Evolutionary conservation across 1,284 basidiomycete species (phyloP).

Genomic region (Cronartium ribicola): DNA sequence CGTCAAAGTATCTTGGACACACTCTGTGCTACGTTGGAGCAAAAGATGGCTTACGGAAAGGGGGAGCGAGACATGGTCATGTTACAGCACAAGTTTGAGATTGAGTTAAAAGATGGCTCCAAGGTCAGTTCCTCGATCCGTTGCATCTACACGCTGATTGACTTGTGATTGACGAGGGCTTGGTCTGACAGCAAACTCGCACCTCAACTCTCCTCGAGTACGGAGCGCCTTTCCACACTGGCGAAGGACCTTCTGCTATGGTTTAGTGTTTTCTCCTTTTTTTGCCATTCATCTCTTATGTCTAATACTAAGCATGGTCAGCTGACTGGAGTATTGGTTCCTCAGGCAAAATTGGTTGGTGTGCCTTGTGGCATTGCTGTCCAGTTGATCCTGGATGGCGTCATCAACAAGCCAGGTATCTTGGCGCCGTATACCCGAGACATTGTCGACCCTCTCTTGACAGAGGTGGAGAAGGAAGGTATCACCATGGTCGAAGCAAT

Average conservation of each 20-base stretch:
- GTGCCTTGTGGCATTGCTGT: constrained; percentile 90
- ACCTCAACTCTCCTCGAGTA: constrained; percentile 91
- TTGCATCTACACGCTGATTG: constrained; percentile 36
- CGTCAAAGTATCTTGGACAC: constrained; percentile 85
- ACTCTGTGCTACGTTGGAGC: constrained; percentile 83
- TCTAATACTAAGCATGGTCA: not conserved
- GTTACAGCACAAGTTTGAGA: constrained; percentile 93
- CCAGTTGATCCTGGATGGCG: constrained; percentile 57
- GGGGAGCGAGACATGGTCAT: constrained; percentile 95
- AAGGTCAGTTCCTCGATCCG: constrained; percentile 55
- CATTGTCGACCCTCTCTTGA: constrained; percentile 75
- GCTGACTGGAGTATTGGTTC: not conserved
- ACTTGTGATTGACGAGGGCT: not conserved
- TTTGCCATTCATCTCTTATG: not conserved
- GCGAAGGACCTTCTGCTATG: constrained; percentile 83
- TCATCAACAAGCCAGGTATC: constrained; percentile 73
- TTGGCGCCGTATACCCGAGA: constrained; percentile 67
- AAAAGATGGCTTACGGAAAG: constrained; percentile 81
- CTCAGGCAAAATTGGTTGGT: constrained; percentile 62
- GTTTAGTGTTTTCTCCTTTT: constrained; percentile 53
- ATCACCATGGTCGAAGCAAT: constrained; percentile 51
- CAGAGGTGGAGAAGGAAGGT: constrained; percentile 73
- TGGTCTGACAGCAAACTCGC: constrained; percentile 65
- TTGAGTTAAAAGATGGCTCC: constrained; percentile 76
- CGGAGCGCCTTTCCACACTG: constrained; percentile 62